Percentiles rank a stretch among this genome's conserved stretches.
Evolutionary conservation across 495 filamentous ascomycete genomes (phyloP).

Genomic region (Bombardia bombarda): DNA sequence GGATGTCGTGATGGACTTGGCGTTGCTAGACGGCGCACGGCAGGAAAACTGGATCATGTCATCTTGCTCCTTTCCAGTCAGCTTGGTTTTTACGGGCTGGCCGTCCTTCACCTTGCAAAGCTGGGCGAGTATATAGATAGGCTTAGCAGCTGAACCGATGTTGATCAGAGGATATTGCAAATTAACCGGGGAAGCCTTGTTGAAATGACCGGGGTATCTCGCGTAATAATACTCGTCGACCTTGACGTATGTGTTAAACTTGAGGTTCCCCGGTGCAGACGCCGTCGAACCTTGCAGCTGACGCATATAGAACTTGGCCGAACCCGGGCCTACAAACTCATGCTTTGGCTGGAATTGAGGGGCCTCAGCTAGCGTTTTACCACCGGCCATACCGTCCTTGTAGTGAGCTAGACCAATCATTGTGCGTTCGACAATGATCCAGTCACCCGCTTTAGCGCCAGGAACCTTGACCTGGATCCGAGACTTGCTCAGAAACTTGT

Average conservation of each 20-base stretch:
- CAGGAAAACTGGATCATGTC: constrained; percentile 66
- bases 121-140: constrained; percentile 62
- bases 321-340: constrained; percentile 7
- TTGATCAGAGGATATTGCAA: constrained; percentile 59
- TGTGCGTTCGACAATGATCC: constrained; percentile 30
- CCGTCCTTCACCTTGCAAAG: constrained; percentile 56
- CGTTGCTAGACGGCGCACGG: constrained; percentile 56
- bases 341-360: background rate
- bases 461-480: constrained; percentile 35
- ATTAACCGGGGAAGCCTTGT: no score
- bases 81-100: constrained; percentile 51
- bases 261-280: constrained; percentile 10
- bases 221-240: constrained; percentile 27
- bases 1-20: constrained; percentile 50
- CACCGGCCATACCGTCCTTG: constrained; percentile 4
- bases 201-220: constrained; percentile 24
- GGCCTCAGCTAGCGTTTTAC: background rate
- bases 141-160: constrained; percentile 48
- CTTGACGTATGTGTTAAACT: constrained; percentile 14
- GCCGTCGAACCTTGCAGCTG: background rate
- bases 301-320: constrained; percentile 16
- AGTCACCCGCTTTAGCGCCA: constrained; percentile 24
- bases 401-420: constrained; percentile 37
- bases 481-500: constrained; percentile 39
- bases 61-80: constrained; percentile 47